Conservation (phyloP, 208 protist species). For the Trypanosoma lewisi region DNA sequence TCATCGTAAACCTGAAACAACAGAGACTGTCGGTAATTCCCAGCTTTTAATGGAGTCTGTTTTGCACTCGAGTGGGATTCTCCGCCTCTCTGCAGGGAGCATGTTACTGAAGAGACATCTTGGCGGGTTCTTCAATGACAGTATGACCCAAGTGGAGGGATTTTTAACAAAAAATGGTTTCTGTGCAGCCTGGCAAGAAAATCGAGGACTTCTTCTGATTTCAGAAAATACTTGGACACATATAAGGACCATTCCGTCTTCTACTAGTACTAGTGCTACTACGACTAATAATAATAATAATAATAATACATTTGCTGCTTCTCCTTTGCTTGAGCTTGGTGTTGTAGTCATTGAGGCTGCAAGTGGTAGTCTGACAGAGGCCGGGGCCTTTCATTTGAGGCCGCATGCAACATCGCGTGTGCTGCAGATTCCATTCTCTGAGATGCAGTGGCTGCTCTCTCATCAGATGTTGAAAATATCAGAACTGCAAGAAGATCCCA, state of each 20-base stretch:
- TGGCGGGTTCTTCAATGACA: conserved; percentile 32
- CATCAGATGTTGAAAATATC: conserved; percentile 42
- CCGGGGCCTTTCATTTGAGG: conserved; percentile 44
- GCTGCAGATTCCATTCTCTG: conserved; percentile 41
- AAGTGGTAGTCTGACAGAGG: conserved; percentile 55
- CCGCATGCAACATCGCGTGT: conserved; percentile 34
- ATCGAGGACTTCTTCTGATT: conserved; percentile 44
- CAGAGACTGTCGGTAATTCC: not conserved
- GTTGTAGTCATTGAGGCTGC: conserved; percentile 41
- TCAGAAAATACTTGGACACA: conserved; percentile 26
- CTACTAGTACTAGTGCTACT: not conserved
- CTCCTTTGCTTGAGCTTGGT: conserved; percentile 41
- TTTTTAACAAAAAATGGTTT: conserved; percentile 17
- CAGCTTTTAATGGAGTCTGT: conserved; percentile 9
- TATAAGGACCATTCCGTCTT: conserved; percentile 20
- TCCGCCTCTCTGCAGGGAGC: conserved; percentile 17
- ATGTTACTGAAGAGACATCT: conserved; percentile 30
- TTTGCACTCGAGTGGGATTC: conserved; percentile 22
- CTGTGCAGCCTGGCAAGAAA: conserved; percentile 38
- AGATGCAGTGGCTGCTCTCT: conserved; percentile 57
- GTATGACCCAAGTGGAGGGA: conserved; percentile 1
- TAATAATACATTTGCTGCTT: not conserved
- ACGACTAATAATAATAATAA: not conserved
- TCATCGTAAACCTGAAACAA: not conserved
- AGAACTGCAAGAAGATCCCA: conserved; percentile 19